Base-by-base conservation (phyloP, 2,329 filamentous ascomycete species). In the Fusarium avenaceum region DNA sequence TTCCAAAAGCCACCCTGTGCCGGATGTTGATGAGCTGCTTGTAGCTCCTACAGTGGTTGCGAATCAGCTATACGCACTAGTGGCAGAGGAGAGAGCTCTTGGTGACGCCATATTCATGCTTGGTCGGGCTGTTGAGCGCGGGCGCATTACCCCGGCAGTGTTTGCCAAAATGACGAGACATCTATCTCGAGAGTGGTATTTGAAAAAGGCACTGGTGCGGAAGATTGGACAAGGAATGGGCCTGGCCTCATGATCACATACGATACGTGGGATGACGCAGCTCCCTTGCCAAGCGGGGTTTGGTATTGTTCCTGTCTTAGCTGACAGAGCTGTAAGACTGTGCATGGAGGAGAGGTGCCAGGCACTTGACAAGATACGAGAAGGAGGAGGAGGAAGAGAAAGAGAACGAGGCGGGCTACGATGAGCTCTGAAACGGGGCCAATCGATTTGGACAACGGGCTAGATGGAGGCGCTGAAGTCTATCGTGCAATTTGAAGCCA, bases 1-100 rank as follows among this genome's bases (percentile, higher is more conserved):
- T 51, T 92, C 92, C n/a, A 86, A 88, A 57, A 84, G 84, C 17
- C 89, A 92, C 48, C 85, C 86, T 40, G 86, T 90, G 2, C 94
- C 94, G 0, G 88, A 90, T 47, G 91, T 98, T 48, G 96, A 99
- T 77, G 94, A 97, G 63, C 86, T 98, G 33, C 84, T 99, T 4
- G 93, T 97, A n/a, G 93, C 94, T 4, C 94, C 95, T 1, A 97
- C 93, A 0, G 91, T 97, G 2, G 96, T 97, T 6, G 93, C 92
- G 1, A 94, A 95, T 69, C 96, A 99, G 82, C 82, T 99, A 22
- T 99, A 98, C 79, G 89, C 90, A 47, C 84, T 96, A 3, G 92
- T 94, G 28, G 93, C 94, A 2, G 96, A 99, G 76, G 95, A 97
- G 80, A 86, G 91, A 69, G 94, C 92, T 4, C 86, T 97, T 47